These are phyloP conservation scores for Taxillus chinensis DNA, from an alignment of 164 flowering plant species.

Conservation along the genomic window DNA sequence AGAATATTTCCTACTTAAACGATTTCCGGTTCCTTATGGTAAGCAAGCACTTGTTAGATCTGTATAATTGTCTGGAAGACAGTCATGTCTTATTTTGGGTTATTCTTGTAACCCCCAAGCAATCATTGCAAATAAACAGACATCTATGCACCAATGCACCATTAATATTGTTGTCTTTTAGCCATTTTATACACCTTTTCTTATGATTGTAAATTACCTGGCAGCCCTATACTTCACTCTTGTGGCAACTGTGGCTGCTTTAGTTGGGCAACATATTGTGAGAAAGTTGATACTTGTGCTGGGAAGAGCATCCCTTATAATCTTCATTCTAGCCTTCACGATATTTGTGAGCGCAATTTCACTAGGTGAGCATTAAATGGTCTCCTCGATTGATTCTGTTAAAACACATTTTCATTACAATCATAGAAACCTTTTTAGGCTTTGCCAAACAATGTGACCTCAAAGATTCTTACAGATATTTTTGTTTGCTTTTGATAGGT, in stretches of 20 bases:
- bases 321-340: constrained; percentile 77
- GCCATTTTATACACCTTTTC: background rate
- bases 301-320: constrained; percentile 89
- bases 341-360: constrained; percentile 87
- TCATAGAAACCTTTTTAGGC: no score
- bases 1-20: constrained; percentile 85
- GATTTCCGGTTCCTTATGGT: constrained; percentile 96
- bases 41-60: constrained; percentile 2
- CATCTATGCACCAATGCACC: background rate
- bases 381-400: no score
- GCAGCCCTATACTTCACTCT: constrained; percentile 73
- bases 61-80: background rate
- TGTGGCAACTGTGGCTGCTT: constrained; percentile 87
- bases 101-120: no score
- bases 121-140: no score
- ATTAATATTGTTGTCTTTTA: background rate
- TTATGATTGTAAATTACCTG: background rate
- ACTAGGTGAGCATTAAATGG: constrained; percentile 41
- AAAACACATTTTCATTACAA: no score
- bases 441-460: background rate
- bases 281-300: constrained; percentile 54
- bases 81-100: background rate
- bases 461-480: background rate
- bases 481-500: constrained; percentile 32
- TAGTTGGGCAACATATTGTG: constrained; percentile 77